Evolutionary conservation across 768 basidiomycete species (phyloP).

Genomic region (Mycena venus): DNA sequence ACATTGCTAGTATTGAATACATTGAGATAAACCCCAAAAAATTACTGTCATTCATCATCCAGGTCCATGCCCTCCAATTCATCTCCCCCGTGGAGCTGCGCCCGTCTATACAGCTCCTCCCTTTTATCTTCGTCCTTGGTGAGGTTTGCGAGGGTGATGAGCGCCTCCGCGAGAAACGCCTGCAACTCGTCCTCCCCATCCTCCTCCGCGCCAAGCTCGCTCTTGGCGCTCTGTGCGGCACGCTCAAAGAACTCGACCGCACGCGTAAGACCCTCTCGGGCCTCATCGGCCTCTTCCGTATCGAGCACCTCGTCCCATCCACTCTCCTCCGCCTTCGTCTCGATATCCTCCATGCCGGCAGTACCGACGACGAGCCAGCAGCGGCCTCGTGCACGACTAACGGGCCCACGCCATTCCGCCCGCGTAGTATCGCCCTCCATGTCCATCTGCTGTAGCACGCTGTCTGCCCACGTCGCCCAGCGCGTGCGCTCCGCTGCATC

Average conservation of each 20-base stretch:
- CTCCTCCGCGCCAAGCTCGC: slow-evolving; percentile 35
- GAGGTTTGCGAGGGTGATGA: slow-evolving; percentile 71
- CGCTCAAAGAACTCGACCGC: slow-evolving; percentile 60
- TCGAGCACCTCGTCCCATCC: slow-evolving; percentile 57
- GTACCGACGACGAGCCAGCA: slow-evolving; percentile 71
- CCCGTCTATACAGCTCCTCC: slow-evolving; percentile 66
- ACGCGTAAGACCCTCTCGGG: slow-evolving; percentile 62
- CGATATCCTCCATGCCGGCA: slow-evolving; percentile 67
- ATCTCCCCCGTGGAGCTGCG: slow-evolving; percentile 62
- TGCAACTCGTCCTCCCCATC: slow-evolving; percentile 44
- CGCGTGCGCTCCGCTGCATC: slow-evolving; percentile 58
- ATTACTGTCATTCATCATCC: slow-evolving; percentile 5
- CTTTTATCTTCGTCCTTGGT: slow-evolving; percentile 60
- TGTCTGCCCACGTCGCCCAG: slow-evolving; percentile 75
- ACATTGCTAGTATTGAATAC: slow-evolving; percentile 14
- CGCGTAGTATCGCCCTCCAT: slow-evolving; percentile 63
- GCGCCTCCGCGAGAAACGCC: slow-evolving; percentile 64
- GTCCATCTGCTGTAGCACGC: slow-evolving; percentile 73
- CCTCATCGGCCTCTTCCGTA: slow-evolving; percentile 67
- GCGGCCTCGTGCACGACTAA: slow-evolving; percentile 63
- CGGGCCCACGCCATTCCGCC: slow-evolving; percentile 61
- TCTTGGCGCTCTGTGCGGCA: slow-evolving; percentile 46
- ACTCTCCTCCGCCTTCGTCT: slow-evolving; percentile 60
- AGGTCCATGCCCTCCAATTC: slow-evolving; percentile 50
- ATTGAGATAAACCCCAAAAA: background rate